Evolutionary conservation across 164 flowering plant species (phyloP).

Genomic region (Piper longum): DNA sequence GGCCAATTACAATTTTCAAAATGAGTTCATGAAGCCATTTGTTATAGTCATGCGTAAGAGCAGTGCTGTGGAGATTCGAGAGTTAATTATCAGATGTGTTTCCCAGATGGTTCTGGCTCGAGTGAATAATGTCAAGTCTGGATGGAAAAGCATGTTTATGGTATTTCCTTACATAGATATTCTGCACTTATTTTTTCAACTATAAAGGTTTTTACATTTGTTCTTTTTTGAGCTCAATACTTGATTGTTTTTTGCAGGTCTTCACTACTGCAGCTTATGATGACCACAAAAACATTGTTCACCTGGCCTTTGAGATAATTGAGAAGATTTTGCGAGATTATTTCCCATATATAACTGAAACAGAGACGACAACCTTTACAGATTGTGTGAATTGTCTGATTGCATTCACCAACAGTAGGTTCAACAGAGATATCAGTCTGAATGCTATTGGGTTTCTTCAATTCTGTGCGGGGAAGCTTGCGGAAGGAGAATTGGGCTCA

Average conservation of each 20-base stretch:
- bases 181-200: too few species aligned
- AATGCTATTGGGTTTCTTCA: slow-evolving; percentile 93
- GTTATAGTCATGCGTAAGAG: slow-evolving; percentile 96
- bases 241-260: slow-evolving; percentile 34
- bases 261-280: slow-evolving; percentile 95
- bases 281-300: slow-evolving; percentile 80
- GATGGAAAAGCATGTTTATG: slow-evolving; percentile 98
- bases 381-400: slow-evolving; percentile 88
- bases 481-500: slow-evolving; percentile 90
- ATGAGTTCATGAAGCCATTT: slow-evolving; percentile 92
- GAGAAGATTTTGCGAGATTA: slow-evolving; percentile 95
- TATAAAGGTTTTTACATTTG: not conserved
- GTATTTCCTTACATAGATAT: slow-evolving; percentile 17
- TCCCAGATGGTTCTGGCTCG: slow-evolving; percentile 99
- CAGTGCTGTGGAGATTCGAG: slow-evolving; percentile 75
- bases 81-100: slow-evolving; percentile 83
- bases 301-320: slow-evolving; percentile 91
- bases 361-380: slow-evolving; percentile 39
- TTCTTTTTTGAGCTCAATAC: not conserved
- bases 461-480: slow-evolving; percentile 90
- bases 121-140: slow-evolving; percentile 92
- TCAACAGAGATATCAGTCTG: slow-evolving; percentile 90
- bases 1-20: slow-evolving; percentile 94
- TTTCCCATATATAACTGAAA: slow-evolving; percentile 94
- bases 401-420: slow-evolving; percentile 91